phyloP scores from a whole-genome alignment of 2,329 filamentous ascomycete genomes.

The Diaporthe ampelina region DNA sequence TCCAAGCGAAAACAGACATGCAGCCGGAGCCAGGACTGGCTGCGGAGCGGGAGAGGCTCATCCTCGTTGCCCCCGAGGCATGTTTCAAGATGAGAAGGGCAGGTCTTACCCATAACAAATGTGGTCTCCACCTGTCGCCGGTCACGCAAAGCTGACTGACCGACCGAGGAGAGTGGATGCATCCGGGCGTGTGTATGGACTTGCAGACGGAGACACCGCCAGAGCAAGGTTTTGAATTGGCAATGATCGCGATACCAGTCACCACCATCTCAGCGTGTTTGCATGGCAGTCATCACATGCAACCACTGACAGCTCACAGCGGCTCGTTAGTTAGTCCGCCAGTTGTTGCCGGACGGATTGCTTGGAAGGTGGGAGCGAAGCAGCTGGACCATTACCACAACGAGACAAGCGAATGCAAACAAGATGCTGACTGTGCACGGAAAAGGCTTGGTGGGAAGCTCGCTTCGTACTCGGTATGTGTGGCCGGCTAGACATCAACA shows the following conservation, averaged over 20 bases:
- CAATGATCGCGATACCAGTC: background rate
- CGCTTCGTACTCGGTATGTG: constrained; percentile 4
- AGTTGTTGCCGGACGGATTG: background rate
- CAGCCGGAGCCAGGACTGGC: background rate
- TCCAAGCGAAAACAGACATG: constrained; percentile 16
- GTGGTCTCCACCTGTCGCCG: background rate
- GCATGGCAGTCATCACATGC: constrained; percentile 3
- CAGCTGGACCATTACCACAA: constrained; percentile 18
- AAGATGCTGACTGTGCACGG: constrained; percentile 41
- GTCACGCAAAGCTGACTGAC: background rate
- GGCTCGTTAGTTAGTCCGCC: constrained; percentile 5
- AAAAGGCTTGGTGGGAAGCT: constrained; percentile 27
- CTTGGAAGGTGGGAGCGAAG: constrained; percentile 4
- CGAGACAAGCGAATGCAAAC: constrained; percentile 34
- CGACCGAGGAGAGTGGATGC: background rate
- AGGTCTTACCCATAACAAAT: background rate
- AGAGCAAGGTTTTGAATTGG: background rate
- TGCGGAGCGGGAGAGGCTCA: constrained; percentile 10
- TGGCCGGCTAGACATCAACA: background rate
- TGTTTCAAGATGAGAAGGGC: constrained; percentile 17
- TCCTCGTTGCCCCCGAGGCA: constrained; percentile 16
- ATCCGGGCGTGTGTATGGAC: background rate
- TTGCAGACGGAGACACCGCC: constrained; percentile 4
- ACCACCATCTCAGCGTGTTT: background rate
- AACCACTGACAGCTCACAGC: constrained; percentile 11